Conservation (phyloP, 2,329 filamentous ascomycete species). For the Fusarium piperis region DNA sequence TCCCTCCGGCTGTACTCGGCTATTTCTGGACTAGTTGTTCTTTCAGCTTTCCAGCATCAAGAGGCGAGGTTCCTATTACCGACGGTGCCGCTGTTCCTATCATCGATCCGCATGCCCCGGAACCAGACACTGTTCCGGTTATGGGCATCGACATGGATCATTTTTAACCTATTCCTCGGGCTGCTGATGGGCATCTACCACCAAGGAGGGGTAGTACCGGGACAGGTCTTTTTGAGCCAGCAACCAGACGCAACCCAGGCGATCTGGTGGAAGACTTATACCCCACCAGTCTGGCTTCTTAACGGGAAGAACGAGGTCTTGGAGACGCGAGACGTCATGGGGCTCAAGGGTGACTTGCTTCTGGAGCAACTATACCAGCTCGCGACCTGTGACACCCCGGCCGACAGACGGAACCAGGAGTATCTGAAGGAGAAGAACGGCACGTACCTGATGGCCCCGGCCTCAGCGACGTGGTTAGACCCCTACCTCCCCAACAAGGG, state of each 20-base stretch:
- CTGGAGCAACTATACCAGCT: conserved; percentile 66
- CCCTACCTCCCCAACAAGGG: conserved; percentile 68
- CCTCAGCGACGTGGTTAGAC: conserved; percentile 76
- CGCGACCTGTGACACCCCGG: conserved; percentile 70
- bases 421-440: conserved; percentile 70
- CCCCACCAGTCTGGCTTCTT: conserved; percentile 81
- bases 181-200: conserved; percentile 83
- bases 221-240: conserved; percentile 77
- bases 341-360: conserved; percentile 69
- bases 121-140: conserved; percentile 58
- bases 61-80: conserved; percentile 83
- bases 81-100: conserved; percentile 79
- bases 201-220: conserved; percentile 80
- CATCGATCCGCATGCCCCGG: conserved; percentile 74
- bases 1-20: conserved; percentile 77
- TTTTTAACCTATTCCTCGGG: conserved; percentile 75
- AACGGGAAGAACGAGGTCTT: conserved; percentile 79
- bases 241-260: conserved; percentile 75
- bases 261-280: conserved; percentile 89
- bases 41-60: conserved; percentile 82
- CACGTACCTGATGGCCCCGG: conserved; percentile 77
- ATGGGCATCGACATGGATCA: conserved; percentile 72
- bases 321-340: conserved; percentile 79
- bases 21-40: conserved; percentile 73
- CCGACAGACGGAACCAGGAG: conserved; percentile 63